Conservation (phyloP, 192 early-diverging fungal genomes). For the Lobosporangium transversale region DNA sequence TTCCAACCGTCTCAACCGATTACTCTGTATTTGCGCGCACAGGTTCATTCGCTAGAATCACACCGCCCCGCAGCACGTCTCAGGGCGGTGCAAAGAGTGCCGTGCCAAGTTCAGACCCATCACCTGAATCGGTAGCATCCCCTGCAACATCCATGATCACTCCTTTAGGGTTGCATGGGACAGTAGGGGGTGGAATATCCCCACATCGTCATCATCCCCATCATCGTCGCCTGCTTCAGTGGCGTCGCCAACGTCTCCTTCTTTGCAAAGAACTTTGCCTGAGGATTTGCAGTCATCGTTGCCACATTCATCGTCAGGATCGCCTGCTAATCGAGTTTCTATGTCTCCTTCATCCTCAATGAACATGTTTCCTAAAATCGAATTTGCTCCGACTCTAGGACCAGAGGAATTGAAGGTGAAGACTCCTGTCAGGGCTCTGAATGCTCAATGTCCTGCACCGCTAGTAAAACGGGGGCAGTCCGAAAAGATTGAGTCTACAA, state of each 20-base stretch:
- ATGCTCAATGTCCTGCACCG: not conserved
- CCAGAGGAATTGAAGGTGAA: not conserved
- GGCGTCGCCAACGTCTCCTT: not conserved
- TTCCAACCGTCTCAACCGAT: constrained; percentile 2
- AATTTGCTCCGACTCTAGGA: not conserved
- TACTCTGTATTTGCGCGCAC: constrained; percentile 20
- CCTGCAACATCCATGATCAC: not conserved
- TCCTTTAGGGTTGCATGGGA: not conserved
- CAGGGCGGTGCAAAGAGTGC: not conserved
- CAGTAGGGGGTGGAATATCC: not conserved
- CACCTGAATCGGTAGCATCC: too few relatives aligned
- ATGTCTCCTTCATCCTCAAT: not conserved
- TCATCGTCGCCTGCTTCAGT: not conserved
- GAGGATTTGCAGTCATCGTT: too few relatives aligned
- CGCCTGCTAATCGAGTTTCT: too few relatives aligned
- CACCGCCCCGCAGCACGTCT: not conserved
- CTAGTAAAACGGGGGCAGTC: too few relatives aligned
- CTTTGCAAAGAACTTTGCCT: too few relatives aligned
- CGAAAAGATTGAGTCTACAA: too few relatives aligned
- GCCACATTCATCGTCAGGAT: too few relatives aligned
- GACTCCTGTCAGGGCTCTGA: not conserved
- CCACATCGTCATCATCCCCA: not conserved
- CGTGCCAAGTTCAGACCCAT: too few relatives aligned
- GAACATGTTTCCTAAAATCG: not conserved
- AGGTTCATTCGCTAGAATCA: not conserved